These are phyloP conservation scores for Paraconiothyrium brasiliense DNA, from an alignment of 2,329 filamentous ascomycete genomes.

Conservation along the genomic window DNA sequence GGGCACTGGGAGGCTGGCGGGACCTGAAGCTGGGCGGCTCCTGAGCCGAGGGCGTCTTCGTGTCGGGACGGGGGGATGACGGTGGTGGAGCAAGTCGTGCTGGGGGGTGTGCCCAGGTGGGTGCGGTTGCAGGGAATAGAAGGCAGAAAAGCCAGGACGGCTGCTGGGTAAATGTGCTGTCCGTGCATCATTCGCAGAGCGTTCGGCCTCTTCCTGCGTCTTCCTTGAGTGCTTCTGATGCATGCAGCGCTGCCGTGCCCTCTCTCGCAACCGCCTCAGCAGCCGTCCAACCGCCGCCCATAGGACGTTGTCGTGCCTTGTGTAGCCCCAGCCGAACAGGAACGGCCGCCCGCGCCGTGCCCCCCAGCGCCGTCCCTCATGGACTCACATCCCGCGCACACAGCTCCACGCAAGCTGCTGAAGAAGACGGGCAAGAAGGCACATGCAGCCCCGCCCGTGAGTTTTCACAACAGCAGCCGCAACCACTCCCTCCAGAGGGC, in stretches of 20 bases:
- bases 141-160: background rate
- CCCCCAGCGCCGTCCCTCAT: constrained; percentile 8
- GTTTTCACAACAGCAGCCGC: constrained; percentile 27
- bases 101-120: background rate
- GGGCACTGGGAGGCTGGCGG: background rate
- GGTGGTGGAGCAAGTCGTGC: background rate
- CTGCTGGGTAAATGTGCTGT: constrained; percentile 17
- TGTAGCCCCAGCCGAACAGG: constrained; percentile 6
- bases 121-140: background rate
- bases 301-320: background rate
- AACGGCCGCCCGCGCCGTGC: constrained; percentile 5
- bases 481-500: constrained; percentile 27
- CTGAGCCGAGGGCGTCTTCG: background rate
- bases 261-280: background rate
- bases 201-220: constrained; percentile 5
- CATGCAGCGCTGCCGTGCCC: constrained; percentile 3
- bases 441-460: constrained; percentile 31
- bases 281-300: background rate
- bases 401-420: constrained; percentile 13
- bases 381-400: constrained; percentile 2
- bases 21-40: constrained; percentile 2
- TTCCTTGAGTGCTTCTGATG: constrained; percentile 1
- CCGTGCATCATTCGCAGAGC: constrained; percentile 15
- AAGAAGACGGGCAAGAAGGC: constrained; percentile 12
- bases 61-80: background rate